phyloP scores from a whole-genome alignment of 306 rosid species.

The Chamaecrista fasciculata region DNA sequence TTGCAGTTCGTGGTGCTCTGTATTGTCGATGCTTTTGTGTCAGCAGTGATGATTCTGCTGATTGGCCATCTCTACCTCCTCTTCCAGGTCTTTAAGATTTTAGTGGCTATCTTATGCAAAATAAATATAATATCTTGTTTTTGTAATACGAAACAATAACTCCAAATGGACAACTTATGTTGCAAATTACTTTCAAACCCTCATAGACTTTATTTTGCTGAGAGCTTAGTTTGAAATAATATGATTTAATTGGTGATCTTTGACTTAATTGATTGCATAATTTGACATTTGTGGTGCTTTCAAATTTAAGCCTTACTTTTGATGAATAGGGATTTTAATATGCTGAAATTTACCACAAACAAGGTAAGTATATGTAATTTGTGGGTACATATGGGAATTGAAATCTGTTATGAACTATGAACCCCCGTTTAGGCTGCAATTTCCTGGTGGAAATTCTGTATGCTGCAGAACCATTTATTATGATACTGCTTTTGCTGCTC shows the following conservation, averaged over 20 bases:
- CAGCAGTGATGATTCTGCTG: constrained; percentile 52
- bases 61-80: constrained; percentile 87
- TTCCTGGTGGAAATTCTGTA: background rate
- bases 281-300: constrained; percentile 15
- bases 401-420: constrained; percentile 12
- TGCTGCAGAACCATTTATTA: background rate
- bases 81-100: constrained; percentile 67
- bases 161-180: constrained; percentile 13
- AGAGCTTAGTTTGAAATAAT: constrained; percentile 21
- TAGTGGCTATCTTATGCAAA: background rate
- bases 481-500: constrained; percentile 7
- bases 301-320: background rate
- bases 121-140: constrained; percentile 22
- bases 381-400: background rate
- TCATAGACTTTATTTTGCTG: background rate
- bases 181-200: constrained; percentile 13
- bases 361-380: constrained; percentile 14
- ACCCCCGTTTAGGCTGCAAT: background rate
- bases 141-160: background rate
- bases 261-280: constrained; percentile 10
- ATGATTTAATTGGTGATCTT: constrained; percentile 19
- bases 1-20: constrained; percentile 91
- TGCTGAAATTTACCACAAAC: constrained; percentile 19
- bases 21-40: constrained; percentile 91
- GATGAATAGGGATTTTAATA: background rate